These are phyloP conservation scores for Eucalyptus regnans DNA, from an alignment of 345 rosid genomes.

Conservation along the genomic window DNA sequence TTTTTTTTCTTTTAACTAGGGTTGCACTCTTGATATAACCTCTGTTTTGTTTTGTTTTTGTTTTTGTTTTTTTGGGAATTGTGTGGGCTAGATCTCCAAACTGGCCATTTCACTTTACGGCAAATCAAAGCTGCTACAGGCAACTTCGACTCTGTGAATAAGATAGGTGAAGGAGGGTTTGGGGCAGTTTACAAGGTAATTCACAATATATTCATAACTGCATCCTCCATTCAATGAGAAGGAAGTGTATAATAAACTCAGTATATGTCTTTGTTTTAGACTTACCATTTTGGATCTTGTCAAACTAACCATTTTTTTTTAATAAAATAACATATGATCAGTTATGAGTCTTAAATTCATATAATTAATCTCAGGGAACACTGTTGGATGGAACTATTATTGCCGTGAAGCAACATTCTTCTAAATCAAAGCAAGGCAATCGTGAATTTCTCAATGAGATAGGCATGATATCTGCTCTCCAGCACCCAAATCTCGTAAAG, in stretches of 20 bases:
- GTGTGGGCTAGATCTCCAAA: slow-evolving; percentile 57
- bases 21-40: neutral
- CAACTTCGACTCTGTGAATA: slow-evolving; percentile 53
- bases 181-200: slow-evolving; percentile 83
- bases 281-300: neutral
- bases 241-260: neutral
- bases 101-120: slow-evolving; percentile 61
- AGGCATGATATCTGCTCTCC: slow-evolving; percentile 61
- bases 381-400: slow-evolving; percentile 39
- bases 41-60: neutral
- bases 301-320: neutral
- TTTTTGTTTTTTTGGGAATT: slow-evolving; percentile 10
- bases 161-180: slow-evolving; percentile 96
- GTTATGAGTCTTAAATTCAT: neutral
- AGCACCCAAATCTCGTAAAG: slow-evolving; percentile 56
- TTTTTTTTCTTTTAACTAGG: neutral
- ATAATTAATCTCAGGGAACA: slow-evolving; percentile 22
- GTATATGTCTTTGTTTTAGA: neutral
- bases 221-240: neutral
- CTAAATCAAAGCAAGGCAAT: slow-evolving; percentile 65
- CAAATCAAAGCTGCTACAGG: slow-evolving; percentile 74
- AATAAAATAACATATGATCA: neutral
- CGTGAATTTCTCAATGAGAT: slow-evolving; percentile 60
- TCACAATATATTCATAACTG: neutral
- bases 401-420: slow-evolving; percentile 61